phyloP scores from a whole-genome alignment of 164 flowering plant genomes.

The Pachysandra terminalis region DNA sequence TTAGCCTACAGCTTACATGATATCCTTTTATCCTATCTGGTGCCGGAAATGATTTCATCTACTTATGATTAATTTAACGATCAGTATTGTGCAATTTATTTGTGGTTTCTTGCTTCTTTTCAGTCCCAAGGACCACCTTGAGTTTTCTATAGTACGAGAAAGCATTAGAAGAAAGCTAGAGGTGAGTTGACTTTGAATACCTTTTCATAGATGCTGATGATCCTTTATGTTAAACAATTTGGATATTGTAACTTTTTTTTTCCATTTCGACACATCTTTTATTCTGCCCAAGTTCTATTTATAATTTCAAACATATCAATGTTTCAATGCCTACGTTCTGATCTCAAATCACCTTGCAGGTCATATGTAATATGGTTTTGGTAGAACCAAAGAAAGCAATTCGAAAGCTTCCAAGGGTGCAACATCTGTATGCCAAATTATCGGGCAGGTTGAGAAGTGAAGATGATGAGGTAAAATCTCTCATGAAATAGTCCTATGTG shows the following conservation, averaged over 20 bases:
- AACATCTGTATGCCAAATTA: conserved; percentile 78
- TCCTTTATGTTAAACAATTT: neutral
- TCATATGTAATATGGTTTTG: conserved; percentile 51
- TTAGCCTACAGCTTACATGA: neutral
- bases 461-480: conserved; percentile 74
- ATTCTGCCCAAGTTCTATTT: neutral
- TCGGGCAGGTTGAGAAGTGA: conserved; percentile 67
- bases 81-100: neutral
- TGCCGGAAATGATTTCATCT: neutral
- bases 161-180: conserved; percentile 74
- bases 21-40: neutral
- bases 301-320: neutral
- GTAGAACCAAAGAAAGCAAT: conserved; percentile 69
- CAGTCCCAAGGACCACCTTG: conserved; percentile 88
- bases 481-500: neutral
- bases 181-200: conserved; percentile 41
- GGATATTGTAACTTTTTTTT: neutral
- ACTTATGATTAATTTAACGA: neutral
- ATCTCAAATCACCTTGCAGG: conserved; percentile 35
- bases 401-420: conserved; percentile 82
- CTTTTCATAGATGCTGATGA: neutral
- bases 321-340: neutral
- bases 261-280: neutral
- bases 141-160: conserved; percentile 86
- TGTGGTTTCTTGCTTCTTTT: conserved; percentile 13